These are phyloP conservation scores for Trichophyton verrucosum DNA, from an alignment of 2,329 filamentous ascomycete species.

Conservation along the genomic window DNA sequence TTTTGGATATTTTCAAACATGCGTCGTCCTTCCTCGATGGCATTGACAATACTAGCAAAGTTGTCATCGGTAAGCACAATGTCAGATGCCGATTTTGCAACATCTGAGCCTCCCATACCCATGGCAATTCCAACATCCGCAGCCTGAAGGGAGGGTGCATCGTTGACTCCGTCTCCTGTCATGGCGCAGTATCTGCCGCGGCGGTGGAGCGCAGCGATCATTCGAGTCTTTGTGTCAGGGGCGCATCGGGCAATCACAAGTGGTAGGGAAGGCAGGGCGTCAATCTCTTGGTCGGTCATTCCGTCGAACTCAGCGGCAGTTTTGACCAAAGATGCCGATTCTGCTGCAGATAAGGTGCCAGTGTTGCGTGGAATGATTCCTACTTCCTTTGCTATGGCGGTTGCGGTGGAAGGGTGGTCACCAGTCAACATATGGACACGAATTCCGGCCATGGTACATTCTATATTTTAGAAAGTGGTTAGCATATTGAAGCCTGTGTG, in stretches of 20 bases:
- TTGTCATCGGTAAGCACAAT: conserved; percentile 60
- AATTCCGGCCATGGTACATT: conserved; percentile 44
- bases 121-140: conserved; percentile 83
- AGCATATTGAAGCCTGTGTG: not conserved
- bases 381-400: conserved; percentile 46
- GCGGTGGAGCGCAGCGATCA: conserved; percentile 78
- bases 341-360: conserved; percentile 33
- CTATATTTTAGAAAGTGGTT: conserved; percentile 12
- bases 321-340: conserved; percentile 40
- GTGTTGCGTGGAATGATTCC: conserved; percentile 42
- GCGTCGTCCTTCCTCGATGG: conserved; percentile 68
- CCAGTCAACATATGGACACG: conserved; percentile 47
- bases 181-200: conserved; percentile 67
- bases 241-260: conserved; percentile 75
- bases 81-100: conserved; percentile 66
- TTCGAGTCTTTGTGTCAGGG: conserved; percentile 75
- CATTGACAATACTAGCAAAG: conserved; percentile 73
- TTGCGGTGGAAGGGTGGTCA: conserved; percentile 46
- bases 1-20: conserved; percentile 88
- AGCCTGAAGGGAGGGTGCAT: conserved; percentile 66
- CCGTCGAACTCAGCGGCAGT: conserved; percentile 45
- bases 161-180: conserved; percentile 83
- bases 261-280: conserved; percentile 60
- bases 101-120: conserved; percentile 71
- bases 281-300: conserved; percentile 42